Evolutionary conservation across 371 early-diverging fungal species (phyloP), one percentile per base, ranked within the genome.

Genomic region (Lichtheimia corymbifera): DNA sequence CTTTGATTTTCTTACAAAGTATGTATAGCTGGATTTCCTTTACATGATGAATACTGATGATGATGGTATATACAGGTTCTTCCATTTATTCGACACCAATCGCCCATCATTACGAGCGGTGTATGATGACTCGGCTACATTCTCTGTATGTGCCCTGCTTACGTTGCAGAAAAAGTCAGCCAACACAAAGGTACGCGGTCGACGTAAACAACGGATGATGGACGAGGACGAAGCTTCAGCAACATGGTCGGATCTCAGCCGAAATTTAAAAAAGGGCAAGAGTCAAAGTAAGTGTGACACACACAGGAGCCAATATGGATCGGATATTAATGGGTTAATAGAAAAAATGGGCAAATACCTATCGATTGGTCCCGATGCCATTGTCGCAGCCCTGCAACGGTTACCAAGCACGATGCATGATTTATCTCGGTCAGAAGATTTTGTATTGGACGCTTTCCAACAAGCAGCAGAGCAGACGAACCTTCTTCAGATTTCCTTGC

Each of bases 401-500:
- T 58, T 88, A 27, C 88, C 88, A 3, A 27, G 60, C 9, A 84
- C 84, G 0, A 61, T 72, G 2, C 78, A 80, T 66, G 74, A 75
- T 59, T 59, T 80, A 1, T 59, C 65, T 28, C 76, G 73, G 17
- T 53, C 72, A 18, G 62, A 71, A 9, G 74, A 83, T 50, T 79
- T 80, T 63, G 58, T 82, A 0, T 60, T 77, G 9, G 88, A 88
- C 54, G 86, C 80, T 9, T 80, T 73, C 59, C 87, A 87, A 63
- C 71, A 69, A 17, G 68, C 68, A 5, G 59, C 58, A 13, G 76
- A 75, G 1, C 50, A 80, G 24, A 25, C 70, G 0, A 47, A 79
- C 14, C 70, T 59, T 18, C 55, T 86, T 20, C 80, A 84, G 55
- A 49, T 62, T 35, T 24, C 56, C 12, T 17, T 62, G 45, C 61